These are phyloP conservation scores for Ananas comosus DNA, from an alignment of 176 grass and related monocot species.

Conservation along the genomic window DNA sequence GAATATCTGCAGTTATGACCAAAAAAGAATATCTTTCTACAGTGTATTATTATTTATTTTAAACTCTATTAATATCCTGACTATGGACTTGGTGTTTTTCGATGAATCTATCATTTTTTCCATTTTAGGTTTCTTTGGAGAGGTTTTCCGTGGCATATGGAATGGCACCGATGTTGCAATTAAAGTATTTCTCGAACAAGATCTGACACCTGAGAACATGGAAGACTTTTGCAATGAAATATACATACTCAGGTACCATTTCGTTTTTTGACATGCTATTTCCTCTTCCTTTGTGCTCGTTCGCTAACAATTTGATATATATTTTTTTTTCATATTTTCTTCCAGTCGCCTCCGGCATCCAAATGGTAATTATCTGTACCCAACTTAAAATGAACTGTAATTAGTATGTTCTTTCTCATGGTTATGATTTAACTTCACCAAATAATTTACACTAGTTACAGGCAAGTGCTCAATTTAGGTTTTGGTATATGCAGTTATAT, in stretches of 20 bases:
- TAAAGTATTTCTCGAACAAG: constrained; percentile 98
- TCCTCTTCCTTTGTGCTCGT: constrained; percentile 7
- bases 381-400: constrained; percentile 6
- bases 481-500: constrained; percentile 66
- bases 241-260: constrained; percentile 76
- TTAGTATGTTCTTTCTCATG: neutral
- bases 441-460: neutral
- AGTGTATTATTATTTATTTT: neutral
- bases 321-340: constrained; percentile 26
- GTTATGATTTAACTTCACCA: neutral
- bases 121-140: constrained; percentile 80
- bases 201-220: constrained; percentile 99
- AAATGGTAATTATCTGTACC: constrained; percentile 67
- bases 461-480: constrained; percentile 2
- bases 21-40: neutral
- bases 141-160: constrained; percentile 98
- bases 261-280: neutral
- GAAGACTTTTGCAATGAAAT: constrained; percentile 99
- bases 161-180: constrained; percentile 99
- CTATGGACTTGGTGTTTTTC: neutral
- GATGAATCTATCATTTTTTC: neutral
- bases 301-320: constrained; percentile 26
- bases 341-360: constrained; percentile 95
- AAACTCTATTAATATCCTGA: neutral
- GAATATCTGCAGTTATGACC: too few relatives aligned